phyloP scores from a whole-genome alignment of 208 protist species.

The Acanthamoeba royreba region DNA sequence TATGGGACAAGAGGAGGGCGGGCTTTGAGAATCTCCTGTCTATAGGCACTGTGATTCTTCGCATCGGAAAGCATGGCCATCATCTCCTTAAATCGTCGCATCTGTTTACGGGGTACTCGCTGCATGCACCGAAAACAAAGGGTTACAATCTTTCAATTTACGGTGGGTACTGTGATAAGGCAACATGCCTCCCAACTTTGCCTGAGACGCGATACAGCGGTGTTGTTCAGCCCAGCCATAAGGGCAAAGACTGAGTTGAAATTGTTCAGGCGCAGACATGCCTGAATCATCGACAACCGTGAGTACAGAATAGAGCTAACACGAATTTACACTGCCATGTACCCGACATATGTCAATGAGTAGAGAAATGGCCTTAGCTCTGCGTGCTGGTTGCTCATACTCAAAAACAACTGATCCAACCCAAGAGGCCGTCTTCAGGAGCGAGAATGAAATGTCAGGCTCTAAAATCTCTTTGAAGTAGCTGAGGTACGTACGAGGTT shows the following conservation, averaged over 20 bases:
- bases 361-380: background rate
- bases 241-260: background rate
- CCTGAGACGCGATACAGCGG: background rate
- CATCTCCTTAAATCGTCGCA: background rate
- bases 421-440: background rate
- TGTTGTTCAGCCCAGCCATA: slow-evolving; percentile 10
- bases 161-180: too few species aligned
- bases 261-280: background rate
- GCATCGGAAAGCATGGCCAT: background rate
- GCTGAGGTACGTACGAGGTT: background rate
- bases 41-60: background rate
- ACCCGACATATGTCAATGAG: slow-evolving; percentile 14
- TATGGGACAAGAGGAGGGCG: background rate
- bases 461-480: background rate
- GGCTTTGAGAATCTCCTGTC: background rate
- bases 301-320: background rate
- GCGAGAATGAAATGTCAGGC: background rate
- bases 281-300: background rate
- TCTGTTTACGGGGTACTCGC: background rate
- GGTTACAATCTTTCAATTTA: background rate
- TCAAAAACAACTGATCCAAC: background rate
- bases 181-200: background rate
- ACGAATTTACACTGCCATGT: background rate
- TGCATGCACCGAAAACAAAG: background rate
- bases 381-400: background rate